phyloP scores from a whole-genome alignment of 352 stramenopile species.

The Phytopythium boreale region DNA sequence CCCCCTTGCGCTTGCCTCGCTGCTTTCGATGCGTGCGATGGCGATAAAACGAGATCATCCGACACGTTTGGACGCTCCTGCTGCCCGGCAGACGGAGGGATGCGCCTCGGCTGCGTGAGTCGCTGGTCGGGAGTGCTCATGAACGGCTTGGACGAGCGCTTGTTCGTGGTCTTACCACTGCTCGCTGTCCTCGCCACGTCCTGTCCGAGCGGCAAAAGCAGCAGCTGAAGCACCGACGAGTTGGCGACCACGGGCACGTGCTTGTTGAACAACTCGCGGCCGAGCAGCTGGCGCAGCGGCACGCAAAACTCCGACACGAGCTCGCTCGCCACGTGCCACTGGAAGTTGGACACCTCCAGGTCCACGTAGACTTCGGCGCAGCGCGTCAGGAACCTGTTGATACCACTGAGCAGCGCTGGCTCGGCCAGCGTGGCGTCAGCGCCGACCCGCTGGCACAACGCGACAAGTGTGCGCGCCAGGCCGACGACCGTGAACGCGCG shows the following conservation, averaged over 20 bases:
- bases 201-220: constrained; percentile 49
- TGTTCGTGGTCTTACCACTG: constrained; percentile 10
- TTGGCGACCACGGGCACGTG: constrained; percentile 49
- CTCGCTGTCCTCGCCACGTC: constrained; percentile 3
- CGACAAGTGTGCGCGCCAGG: constrained; percentile 55
- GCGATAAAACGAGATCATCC: background rate
- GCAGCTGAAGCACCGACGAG: constrained; percentile 63
- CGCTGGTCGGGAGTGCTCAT: constrained; percentile 31
- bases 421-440: constrained; percentile 37
- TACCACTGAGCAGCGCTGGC: constrained; percentile 30
- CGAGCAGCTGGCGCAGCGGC: constrained; percentile 50
- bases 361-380: constrained; percentile 72
- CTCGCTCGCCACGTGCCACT: constrained; percentile 74
- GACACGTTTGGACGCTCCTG: background rate
- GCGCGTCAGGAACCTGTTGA: constrained; percentile 62
- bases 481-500: constrained; percentile 67
- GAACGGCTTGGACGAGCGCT: constrained; percentile 17
- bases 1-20: background rate
- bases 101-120: constrained; percentile 10
- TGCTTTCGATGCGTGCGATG: background rate
- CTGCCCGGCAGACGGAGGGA: background rate
- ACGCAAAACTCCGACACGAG: constrained; percentile 66
- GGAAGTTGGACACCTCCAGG: constrained; percentile 75
- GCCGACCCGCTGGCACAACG: constrained; percentile 61
- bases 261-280: constrained; percentile 46